Base-by-base conservation (phyloP, 139 green algal species). In the Chlorella sp. region DNA sequence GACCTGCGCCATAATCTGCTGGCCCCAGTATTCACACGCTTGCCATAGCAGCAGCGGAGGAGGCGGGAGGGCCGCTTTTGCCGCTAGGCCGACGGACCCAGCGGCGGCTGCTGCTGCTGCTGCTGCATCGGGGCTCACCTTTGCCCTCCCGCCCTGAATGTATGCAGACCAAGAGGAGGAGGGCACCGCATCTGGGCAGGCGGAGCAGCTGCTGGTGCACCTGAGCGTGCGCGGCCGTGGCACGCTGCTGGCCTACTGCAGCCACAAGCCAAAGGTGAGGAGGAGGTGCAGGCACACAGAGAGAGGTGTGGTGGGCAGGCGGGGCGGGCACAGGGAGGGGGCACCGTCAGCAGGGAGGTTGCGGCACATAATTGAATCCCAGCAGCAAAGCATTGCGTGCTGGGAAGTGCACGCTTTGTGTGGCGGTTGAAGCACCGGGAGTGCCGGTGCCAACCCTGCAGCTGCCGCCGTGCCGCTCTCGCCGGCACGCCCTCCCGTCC, bases 111-210 rank as follows among this genome's bases (percentile, higher is more conserved):
- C 48, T 57, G 48, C 48, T 57, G 48, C 48, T 57, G 48, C 48
- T 57, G 48, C 48, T 57, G 48, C 48, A 9, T 9, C 48, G 9
- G 5, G 48, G 39, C 30, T 34, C 18, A 21, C 88, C 97, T 97
- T 61, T 98, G 96, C 94, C 99, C 37, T 11, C 77, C 37, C 16
- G 92, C 97, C 97, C 92, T 96, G 92, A 83, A 95, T 97, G 95
- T 9, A 5, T 99, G 57, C 86, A 86, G 76, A 78, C 40, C 32
- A 34, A 3, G 39, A 40, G 77, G 57, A 69, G 73, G 60, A 86
- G 53, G 75, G 26, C 24, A 24, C 88, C 40, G 48, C 30, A 40
- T 15, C 77, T 19, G 40, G 66, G n/a, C 0, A 75, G 81, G 86
- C 36, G 40, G 85, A 84, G 71, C 73, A 88, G 48, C 69, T 66